Conservation (phyloP, 768 basidiomycete genomes). For the Serendipita sp. region DNA sequence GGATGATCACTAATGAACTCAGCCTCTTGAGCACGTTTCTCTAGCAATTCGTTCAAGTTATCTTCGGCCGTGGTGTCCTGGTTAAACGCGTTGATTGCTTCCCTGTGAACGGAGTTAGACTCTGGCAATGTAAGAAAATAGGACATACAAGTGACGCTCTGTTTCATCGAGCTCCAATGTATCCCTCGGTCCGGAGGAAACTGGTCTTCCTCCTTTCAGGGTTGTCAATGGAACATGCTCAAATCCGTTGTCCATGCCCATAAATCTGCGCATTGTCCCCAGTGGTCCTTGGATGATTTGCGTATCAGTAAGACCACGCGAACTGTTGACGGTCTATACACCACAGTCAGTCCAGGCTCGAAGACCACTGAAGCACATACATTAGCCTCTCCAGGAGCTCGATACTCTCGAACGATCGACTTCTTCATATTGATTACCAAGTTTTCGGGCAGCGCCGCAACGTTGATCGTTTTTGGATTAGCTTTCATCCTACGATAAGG, state of each 20-base stretch:
- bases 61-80: constrained; percentile 37
- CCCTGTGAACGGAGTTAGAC: constrained; percentile 25
- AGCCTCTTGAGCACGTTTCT: constrained; percentile 58
- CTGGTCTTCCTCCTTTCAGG: constrained; percentile 22
- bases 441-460: constrained; percentile 53
- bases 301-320: not conserved
- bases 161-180: constrained; percentile 32
- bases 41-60: constrained; percentile 43
- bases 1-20: constrained; percentile 85
- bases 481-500: constrained; percentile 75
- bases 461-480: constrained; percentile 53
- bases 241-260: not conserved
- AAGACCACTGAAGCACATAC: not conserved
- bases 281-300: not conserved
- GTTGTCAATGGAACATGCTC: constrained; percentile 46
- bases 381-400: not conserved
- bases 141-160: constrained; percentile 54
- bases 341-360: not conserved
- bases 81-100: constrained; percentile 49
- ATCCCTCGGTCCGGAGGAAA: constrained; percentile 18
- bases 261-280: not conserved
- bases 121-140: not conserved
- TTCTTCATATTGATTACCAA: constrained; percentile 70
- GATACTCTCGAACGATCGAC: constrained; percentile 46
- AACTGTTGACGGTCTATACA: not conserved